Conservation (phyloP, 495 filamentous ascomycete species). For the Penicillium canescens region DNA sequence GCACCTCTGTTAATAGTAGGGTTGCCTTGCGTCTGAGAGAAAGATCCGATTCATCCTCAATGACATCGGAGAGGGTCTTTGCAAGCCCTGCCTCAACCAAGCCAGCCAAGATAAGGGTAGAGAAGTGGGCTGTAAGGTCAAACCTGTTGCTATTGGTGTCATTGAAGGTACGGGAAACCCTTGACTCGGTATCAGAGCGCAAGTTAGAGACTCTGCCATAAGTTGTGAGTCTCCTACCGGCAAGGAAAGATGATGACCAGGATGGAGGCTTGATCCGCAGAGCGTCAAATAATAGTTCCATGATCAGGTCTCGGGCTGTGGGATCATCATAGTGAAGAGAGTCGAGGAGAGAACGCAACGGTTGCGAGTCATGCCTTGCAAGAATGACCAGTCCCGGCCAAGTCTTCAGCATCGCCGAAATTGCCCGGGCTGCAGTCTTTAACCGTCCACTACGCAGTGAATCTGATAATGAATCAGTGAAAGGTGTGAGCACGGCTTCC, state of each 20-base stretch:
- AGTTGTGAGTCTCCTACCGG: constrained; percentile 87
- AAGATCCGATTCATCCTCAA: constrained; percentile 72
- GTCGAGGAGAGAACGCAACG: constrained; percentile 77
- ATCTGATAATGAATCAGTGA: constrained; percentile 76
- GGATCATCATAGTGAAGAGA: constrained; percentile 73
- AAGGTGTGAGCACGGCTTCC: constrained; percentile 80
- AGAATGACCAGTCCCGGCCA: constrained; percentile 87
- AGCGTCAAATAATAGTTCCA: constrained; percentile 89
- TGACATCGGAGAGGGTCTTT: constrained; percentile 61
- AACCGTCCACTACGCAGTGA: constrained; percentile 70
- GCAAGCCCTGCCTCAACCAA: constrained; percentile 82
- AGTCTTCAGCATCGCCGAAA: constrained; percentile 85
- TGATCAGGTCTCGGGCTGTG: constrained; percentile 63
- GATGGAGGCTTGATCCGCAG: constrained; percentile 92
- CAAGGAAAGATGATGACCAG: constrained; percentile 94
- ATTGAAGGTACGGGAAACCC: constrained; percentile 37
- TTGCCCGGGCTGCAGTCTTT: constrained; percentile 81
- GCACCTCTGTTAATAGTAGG: constrained; percentile 82
- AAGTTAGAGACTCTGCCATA: constrained; percentile 91
- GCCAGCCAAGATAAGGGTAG: constrained; percentile 81
- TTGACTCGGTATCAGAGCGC: constrained; percentile 59
- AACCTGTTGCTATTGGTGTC: constrained; percentile 71
- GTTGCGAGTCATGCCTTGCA: constrained; percentile 79
- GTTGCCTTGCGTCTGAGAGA: constrained; percentile 85
- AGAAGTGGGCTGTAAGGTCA: constrained; percentile 90